Evolutionary conservation across 495 filamentous ascomycete genomes (phyloP).

Genomic region (Daldinia decipiens): DNA sequence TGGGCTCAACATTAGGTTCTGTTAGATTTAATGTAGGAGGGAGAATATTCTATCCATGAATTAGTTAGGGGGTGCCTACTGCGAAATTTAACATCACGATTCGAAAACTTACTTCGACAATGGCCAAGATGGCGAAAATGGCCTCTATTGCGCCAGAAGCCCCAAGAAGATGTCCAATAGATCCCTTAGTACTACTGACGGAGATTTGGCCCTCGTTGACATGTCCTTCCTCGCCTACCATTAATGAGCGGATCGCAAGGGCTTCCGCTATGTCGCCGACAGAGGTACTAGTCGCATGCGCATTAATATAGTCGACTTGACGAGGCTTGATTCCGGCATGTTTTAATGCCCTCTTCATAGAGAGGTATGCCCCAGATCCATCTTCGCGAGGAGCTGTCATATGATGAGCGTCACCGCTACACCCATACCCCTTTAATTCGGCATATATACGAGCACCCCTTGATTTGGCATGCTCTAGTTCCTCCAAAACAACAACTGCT

Average conservation of each 20-base stretch:
- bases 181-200: conserved; percentile 93
- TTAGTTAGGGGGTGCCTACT: conserved; percentile 31
- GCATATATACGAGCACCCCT: conserved; percentile 87
- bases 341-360: conserved; percentile 85
- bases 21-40: conserved; percentile 90
- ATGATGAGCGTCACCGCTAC: conserved; percentile 88
- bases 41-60: conserved; percentile 68
- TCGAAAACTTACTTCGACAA: conserved; percentile 71
- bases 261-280: conserved; percentile 92
- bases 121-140: conserved; percentile 80
- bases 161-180: conserved; percentile 90
- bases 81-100: background rate
- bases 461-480: conserved; percentile 84
- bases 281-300: conserved; percentile 88
- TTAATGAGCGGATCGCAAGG: conserved; percentile 78
- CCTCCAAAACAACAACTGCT: conserved; percentile 87
- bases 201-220: conserved; percentile 72
- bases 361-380: conserved; percentile 79
- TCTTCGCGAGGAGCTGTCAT: conserved; percentile 88
- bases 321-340: conserved; percentile 74
- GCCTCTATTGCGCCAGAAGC: conserved; percentile 91
- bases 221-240: conserved; percentile 77
- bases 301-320: conserved; percentile 91
- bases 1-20: conserved; percentile 72
- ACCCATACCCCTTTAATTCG: conserved; percentile 87